Base-by-base conservation (phyloP, 2,329 filamentous ascomycete species). In the Diplodia scrobiculata region DNA sequence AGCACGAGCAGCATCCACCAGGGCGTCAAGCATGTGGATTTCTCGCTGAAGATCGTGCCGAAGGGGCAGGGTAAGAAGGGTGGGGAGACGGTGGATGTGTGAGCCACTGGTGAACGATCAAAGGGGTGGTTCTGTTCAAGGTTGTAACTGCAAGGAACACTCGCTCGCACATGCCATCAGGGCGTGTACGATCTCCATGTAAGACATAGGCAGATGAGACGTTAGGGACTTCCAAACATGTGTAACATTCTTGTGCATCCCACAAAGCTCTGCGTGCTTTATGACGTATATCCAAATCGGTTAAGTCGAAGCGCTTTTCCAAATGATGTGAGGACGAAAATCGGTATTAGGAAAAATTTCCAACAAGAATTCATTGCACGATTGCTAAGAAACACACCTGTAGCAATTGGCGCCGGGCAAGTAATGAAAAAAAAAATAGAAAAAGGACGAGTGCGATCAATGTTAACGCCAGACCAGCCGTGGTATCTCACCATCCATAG, bases 1-100 rank as follows among this genome's bases (percentile, higher is more conserved):
- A 97, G 93, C 51, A 97, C 94, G 51, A 97, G 93, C 76, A 94
- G 91, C 63, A 97, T 99, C 74, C 95, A 99, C 74, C 95, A 99
- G 80, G 94, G 95, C 2, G 92, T 96, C 2, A 87, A 90, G 34
- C 92, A 97, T 76, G 88, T 99, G 53, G 95, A 99, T 78, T 98
- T 97, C 77, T 97, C 93, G 5, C 83, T 99, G 71, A 99, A 99
- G 82, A 93, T 99, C 63, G 77, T 83, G 47, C 81, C 81, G 0
- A 82, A 81, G 70, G 73, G 69, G 9, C 65, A 68, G 55, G 64
- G 11, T 10, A 65, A 59, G 67, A 29, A 67, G 59, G 67, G 32
- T 36, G 53, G 67, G n/a, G 67, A 68, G n/a, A 52, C 64, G 32
- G 38, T 63, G 52, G 68, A 68, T 17, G 67, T 60, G 45, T 62